phyloP scores from a whole-genome alignment of 164 flowering plant genomes.

The Pachysandra terminalis region DNA sequence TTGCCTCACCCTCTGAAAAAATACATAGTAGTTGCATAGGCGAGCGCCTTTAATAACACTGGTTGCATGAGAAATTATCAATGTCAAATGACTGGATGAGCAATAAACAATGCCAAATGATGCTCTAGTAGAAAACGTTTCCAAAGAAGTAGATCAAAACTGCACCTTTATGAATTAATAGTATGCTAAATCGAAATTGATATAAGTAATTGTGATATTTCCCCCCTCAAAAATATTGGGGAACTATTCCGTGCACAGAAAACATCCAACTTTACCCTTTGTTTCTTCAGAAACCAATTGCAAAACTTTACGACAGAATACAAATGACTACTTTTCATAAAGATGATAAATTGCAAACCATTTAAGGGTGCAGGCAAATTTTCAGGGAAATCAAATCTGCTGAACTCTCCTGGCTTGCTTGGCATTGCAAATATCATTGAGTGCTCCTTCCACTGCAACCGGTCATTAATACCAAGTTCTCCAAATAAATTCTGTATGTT shows the following conservation, averaged over 20 bases:
- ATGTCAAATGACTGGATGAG: no score
- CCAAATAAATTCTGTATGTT: constrained; percentile 93
- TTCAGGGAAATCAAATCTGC: constrained; percentile 96
- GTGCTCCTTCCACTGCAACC: constrained; percentile 99
- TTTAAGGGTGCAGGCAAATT: constrained; percentile 85
- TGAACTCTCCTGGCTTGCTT: constrained; percentile 90
- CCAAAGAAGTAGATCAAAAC: no score
- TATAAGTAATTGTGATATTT: background rate
- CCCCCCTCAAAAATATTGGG: background rate
- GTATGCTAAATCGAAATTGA: background rate
- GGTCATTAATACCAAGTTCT: constrained; percentile 91
- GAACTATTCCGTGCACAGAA: background rate
- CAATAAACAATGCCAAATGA: no score
- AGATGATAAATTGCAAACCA: constrained; percentile 43
- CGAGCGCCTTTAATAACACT: no score
- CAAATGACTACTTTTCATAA: background rate
- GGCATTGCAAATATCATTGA: constrained; percentile 99
- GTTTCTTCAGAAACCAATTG: no score
- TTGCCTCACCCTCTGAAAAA: no score
- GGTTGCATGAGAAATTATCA: no score
- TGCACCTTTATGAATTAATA: no score
- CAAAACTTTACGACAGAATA: background rate
- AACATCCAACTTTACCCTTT: background rate
- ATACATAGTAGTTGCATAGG: no score
- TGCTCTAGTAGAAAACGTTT: no score